A percentile compares a stretch with the other conserved stretches of the same genome.
These are phyloP conservation scores for Clavulina sp. DNA, from an alignment of 768 basidiomycete genomes.

Conservation along the genomic window DNA sequence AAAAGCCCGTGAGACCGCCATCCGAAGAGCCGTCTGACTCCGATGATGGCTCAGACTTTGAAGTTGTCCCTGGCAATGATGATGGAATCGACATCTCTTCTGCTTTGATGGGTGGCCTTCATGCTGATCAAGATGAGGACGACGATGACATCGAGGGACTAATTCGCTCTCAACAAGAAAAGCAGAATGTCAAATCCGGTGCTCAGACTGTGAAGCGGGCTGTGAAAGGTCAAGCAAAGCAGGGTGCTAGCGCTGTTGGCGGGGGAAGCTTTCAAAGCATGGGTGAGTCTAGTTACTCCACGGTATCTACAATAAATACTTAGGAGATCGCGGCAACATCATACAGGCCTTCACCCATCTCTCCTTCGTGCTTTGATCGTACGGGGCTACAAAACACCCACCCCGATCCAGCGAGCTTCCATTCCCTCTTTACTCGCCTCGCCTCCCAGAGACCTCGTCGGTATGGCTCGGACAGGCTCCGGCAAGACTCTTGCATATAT, in stretches of 20 bases:
- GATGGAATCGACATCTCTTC: conserved; percentile 46
- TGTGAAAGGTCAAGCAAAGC: conserved; percentile 37
- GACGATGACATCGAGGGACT: conserved; percentile 24
- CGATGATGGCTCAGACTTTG: neutral
- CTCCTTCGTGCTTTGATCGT: conserved; percentile 70
- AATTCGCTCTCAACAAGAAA: conserved; percentile 50
- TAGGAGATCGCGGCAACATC: neutral
- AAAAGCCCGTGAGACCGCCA: too few species aligned
- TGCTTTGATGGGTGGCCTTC: conserved; percentile 26
- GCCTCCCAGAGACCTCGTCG: conserved; percentile 84
- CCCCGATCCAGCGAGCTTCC: conserved; percentile 84
- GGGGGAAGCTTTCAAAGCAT: conserved; percentile 95
- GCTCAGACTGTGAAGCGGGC: conserved; percentile 60
- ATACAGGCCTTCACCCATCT: conserved; percentile 60
- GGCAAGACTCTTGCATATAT: conserved; percentile 96
- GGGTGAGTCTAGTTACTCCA: conserved; percentile 36
- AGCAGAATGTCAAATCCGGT: conserved; percentile 56
- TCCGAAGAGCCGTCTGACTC: too few species aligned
- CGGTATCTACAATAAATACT: neutral
- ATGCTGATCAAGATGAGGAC: conserved; percentile 4
- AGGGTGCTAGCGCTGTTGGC: conserved; percentile 58
- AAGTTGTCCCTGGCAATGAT: neutral
- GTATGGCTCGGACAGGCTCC: conserved; percentile 96
- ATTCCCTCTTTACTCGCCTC: conserved; percentile 70
- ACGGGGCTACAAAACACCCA: conserved; percentile 89